phyloP scores from a whole-genome alignment of 2,329 filamentous ascomycete species.

The Ophiosphaerella narmari region DNA sequence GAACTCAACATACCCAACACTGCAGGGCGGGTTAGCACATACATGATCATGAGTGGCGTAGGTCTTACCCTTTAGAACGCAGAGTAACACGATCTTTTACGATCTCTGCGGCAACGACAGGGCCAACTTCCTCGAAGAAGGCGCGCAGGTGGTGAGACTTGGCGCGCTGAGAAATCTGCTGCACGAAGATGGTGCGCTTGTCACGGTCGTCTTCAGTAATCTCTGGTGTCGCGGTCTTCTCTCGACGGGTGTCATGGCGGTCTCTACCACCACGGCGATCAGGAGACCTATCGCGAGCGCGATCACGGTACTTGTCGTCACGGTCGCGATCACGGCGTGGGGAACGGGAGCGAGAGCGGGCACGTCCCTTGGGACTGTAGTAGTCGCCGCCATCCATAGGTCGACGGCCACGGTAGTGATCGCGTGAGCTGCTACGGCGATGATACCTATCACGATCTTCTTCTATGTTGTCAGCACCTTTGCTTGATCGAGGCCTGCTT shows the following conservation, averaged over 20 bases:
- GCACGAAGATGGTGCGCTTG: slow-evolving; percentile 94
- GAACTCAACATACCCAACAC: slow-evolving; percentile 99
- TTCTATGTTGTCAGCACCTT: slow-evolving; percentile 43
- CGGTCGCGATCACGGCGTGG: slow-evolving; percentile 45
- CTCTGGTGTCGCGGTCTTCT: slow-evolving; percentile 65
- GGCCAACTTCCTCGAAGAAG: slow-evolving; percentile 94
- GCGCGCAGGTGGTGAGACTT: slow-evolving; percentile 89
- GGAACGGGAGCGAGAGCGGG: slow-evolving; percentile 46
- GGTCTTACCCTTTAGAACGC: slow-evolving; percentile 86
- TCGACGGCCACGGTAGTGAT: slow-evolving; percentile 31
- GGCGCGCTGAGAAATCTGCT: slow-evolving; percentile 93
- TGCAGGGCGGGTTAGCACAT: slow-evolving; percentile 54
- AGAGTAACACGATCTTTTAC: slow-evolving; percentile 97
- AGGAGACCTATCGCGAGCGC: slow-evolving; percentile 60
- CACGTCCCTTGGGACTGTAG: slow-evolving; percentile 44
- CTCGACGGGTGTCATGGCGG: slow-evolving; percentile 47
- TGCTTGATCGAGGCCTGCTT: slow-evolving; percentile 37
- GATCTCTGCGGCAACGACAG: slow-evolving; percentile 96
- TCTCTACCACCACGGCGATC: slow-evolving; percentile 49
- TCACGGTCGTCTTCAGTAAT: slow-evolving; percentile 95
- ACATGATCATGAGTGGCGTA: not conserved
- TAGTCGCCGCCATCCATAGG: slow-evolving; percentile 45
- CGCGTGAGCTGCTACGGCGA: slow-evolving; percentile 32
- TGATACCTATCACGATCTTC: slow-evolving; percentile 43
- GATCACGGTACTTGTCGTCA: slow-evolving; percentile 49